Evolutionary conservation across 2,329 filamentous ascomycete species (phyloP).

Genomic region (Scedosporium apiospermum): DNA sequence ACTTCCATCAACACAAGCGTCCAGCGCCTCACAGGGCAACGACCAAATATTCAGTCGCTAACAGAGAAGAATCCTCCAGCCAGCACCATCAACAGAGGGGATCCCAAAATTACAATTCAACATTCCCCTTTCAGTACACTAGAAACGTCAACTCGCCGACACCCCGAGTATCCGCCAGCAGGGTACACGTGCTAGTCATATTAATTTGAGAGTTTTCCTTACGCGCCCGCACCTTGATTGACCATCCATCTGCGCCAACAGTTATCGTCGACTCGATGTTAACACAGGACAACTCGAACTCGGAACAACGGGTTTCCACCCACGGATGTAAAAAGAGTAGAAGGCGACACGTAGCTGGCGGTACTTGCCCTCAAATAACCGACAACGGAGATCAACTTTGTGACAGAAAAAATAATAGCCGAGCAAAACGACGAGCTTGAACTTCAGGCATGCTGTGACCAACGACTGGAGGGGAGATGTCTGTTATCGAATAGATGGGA

Average conservation of each 20-base stretch:
- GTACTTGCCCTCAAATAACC: background rate
- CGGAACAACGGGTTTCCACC: no score
- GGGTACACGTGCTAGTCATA: no score
- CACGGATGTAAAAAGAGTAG: no score
- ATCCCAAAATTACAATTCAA: no score
- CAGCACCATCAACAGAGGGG: background rate
- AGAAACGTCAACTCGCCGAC: no score
- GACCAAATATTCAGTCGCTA: background rate
- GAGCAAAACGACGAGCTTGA: background rate
- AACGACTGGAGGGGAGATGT: background rate
- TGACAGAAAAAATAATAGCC: background rate
- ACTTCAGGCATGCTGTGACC: background rate
- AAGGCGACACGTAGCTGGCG: background rate
- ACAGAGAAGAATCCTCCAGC: background rate
- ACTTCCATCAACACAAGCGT: background rate
- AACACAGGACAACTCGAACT: no score
- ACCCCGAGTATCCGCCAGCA: no score
- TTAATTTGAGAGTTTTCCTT: no score
- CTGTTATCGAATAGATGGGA: background rate
- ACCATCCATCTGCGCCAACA: no score
- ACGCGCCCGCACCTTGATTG: no score
- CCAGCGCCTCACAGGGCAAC: background rate
- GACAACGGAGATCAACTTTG: background rate
- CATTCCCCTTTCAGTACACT: no score
- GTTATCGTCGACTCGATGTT: no score